Percentiles rank a stretch among this genome's conserved stretches.
Evolutionary conservation across 441 rosid genomes (phyloP).

Genomic region (Populus hybrid): DNA sequence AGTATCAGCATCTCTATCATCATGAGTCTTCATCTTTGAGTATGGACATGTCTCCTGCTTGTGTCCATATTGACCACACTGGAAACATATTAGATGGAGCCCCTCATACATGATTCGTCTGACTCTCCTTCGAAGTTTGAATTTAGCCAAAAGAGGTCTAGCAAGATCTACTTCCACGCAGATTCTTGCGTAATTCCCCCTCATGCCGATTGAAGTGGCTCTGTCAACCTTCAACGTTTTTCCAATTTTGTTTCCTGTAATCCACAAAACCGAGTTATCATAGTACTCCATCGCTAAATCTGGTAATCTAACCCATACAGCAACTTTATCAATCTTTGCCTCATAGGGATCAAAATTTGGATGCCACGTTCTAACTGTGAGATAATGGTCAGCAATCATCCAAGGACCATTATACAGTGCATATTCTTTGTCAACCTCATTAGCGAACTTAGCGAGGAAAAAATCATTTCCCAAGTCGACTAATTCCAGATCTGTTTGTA

Average conservation of each 20-base stretch:
- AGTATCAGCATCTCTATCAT: too few species aligned
- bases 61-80: not conserved
- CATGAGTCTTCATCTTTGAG: too few species aligned
- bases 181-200: not conserved
- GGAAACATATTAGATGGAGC: not conserved
- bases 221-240: not conserved
- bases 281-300: not conserved
- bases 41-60: not conserved
- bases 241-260: not conserved
- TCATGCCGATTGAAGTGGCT: not conserved
- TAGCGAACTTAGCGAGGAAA: too few species aligned
- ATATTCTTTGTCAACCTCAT: not conserved
- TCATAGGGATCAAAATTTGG: not conserved
- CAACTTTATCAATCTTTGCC: rapidly evolving
- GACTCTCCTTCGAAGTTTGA: not conserved
- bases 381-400: not conserved
- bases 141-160: not conserved
- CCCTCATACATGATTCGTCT: not conserved
- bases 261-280: not conserved
- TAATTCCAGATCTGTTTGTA: too few species aligned
- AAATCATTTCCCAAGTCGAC: too few species aligned
- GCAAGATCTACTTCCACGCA: not conserved
- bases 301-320: not conserved
- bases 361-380: not conserved
- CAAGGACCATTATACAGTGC: not conserved